Conservation (phyloP, 768 basidiomycete species). For the Crepidotus variabilis region DNA sequence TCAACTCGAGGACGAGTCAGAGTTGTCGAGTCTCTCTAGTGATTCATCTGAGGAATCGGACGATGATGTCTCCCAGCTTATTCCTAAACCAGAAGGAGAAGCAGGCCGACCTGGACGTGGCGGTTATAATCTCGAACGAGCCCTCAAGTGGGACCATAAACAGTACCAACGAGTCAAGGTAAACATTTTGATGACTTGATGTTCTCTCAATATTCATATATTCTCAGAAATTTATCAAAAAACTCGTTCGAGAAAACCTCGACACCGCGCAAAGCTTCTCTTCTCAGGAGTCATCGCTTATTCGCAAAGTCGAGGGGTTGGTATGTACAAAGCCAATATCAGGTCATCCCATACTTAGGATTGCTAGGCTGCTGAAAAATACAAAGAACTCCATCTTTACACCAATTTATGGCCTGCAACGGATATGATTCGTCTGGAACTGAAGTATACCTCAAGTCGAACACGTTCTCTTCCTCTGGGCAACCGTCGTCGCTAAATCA, state of each 20-base stretch:
- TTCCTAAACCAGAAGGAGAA: conserved; percentile 22
- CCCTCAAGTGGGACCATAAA: conserved; percentile 16
- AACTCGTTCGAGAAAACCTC: conserved; percentile 10
- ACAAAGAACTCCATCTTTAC: not conserved
- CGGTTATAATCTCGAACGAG: conserved; percentile 20
- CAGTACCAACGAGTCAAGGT: conserved; percentile 19
- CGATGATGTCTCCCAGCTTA: conserved; percentile 5
- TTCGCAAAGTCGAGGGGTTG: not conserved
- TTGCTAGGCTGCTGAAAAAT: not conserved
- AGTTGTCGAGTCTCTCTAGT: not conserved
- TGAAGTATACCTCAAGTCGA: conserved; percentile 1
- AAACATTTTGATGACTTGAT: not conserved
- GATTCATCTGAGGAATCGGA: conserved; percentile 2
- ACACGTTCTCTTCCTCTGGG: too few relatives aligned
- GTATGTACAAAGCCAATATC: not conserved
- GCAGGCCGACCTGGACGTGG: conserved; percentile 18
- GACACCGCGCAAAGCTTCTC: conserved; percentile 7
- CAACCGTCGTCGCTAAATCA: too few relatives aligned
- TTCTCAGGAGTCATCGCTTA: conserved; percentile 2
- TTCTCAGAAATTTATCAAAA: conserved; percentile 6
- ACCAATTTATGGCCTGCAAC: not conserved
- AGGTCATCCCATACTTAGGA: not conserved
- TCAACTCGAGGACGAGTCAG: not conserved
- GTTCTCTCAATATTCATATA: not conserved
- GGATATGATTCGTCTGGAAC: not conserved